These are phyloP conservation scores for Myxozyma neglecta DNA, from an alignment of 805 yeast genomes.

Conservation along the genomic window DNA sequence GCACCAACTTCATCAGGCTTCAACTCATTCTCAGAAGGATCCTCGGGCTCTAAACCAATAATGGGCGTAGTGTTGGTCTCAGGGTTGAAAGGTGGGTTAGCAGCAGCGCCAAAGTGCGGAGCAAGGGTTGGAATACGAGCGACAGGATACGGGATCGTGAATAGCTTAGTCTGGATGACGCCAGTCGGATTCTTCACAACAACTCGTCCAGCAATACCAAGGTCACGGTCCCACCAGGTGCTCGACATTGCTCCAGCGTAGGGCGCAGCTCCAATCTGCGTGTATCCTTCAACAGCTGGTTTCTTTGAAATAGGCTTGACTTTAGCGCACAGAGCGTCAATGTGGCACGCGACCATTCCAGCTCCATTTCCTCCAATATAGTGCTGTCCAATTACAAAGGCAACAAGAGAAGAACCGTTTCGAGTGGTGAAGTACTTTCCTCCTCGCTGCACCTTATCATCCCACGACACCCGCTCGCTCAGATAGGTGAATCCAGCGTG, in stretches of 20 bases:
- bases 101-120: constrained; percentile 77
- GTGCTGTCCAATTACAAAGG: constrained; percentile 65
- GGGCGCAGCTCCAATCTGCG: constrained; percentile 78
- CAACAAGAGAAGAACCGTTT: constrained; percentile 65
- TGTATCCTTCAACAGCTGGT: constrained; percentile 66
- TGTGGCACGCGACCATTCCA: constrained; percentile 52
- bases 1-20: constrained; percentile 37
- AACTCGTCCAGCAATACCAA: constrained; percentile 80
- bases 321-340: constrained; percentile 58
- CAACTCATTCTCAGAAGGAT: constrained; percentile 34
- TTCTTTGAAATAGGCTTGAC: constrained; percentile 73
- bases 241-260: constrained; percentile 65
- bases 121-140: constrained; percentile 85
- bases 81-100: constrained; percentile 68
- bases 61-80: constrained; percentile 81
- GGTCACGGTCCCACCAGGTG: constrained; percentile 82
- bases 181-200: constrained; percentile 48
- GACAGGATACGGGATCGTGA: constrained; percentile 48
- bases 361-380: constrained; percentile 65
- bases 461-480: constrained; percentile 63
- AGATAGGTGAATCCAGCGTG: constrained; percentile 63
- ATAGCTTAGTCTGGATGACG: constrained; percentile 40
- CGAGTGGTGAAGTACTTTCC: constrained; percentile 69
- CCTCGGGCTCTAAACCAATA: constrained; percentile 53
- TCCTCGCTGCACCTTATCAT: constrained; percentile 42